These are phyloP conservation scores for Aspergillus caelatus DNA, from an alignment of 2,329 filamentous ascomycete species.

Conservation along the genomic window DNA sequence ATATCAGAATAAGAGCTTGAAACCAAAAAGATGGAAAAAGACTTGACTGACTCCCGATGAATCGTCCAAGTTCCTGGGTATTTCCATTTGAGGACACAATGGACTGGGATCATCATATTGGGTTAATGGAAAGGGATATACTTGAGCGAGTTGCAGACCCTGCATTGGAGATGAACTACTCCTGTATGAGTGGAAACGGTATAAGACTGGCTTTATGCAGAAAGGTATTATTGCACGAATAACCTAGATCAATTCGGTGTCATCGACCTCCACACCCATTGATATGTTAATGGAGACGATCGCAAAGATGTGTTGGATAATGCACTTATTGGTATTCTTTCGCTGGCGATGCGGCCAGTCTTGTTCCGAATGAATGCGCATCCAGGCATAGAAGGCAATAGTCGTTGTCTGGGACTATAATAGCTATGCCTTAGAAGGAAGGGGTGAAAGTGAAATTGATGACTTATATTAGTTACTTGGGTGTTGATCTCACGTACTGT, in stretches of 20 bases:
- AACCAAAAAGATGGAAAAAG: too few relatives aligned
- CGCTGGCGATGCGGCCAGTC: background rate
- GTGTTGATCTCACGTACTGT: too few relatives aligned
- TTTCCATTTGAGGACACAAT: background rate
- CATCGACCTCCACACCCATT: background rate
- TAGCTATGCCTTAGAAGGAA: background rate
- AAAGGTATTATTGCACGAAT: background rate
- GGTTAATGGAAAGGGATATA: background rate
- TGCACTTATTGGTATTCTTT: background rate
- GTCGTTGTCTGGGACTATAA: background rate
- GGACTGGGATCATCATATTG: background rate
- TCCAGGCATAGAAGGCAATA: conserved; percentile 5
- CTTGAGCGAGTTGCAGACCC: background rate
- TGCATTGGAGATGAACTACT: background rate
- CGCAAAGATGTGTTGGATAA: too few relatives aligned
- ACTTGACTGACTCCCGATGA: too few relatives aligned
- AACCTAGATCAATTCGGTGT: background rate
- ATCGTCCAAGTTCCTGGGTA: background rate
- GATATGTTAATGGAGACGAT: too few relatives aligned
- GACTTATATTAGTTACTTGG: too few relatives aligned
- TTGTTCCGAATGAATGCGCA: background rate
- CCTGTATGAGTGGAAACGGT: background rate
- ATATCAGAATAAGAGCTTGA: too few relatives aligned
- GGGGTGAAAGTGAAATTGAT: too few relatives aligned
- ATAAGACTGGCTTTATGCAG: background rate